Percentiles rank a stretch among this genome's conserved stretches.
These are phyloP conservation scores for Zelonia costaricensis DNA, from an alignment of 208 protist genomes.

Conservation along the genomic window DNA sequence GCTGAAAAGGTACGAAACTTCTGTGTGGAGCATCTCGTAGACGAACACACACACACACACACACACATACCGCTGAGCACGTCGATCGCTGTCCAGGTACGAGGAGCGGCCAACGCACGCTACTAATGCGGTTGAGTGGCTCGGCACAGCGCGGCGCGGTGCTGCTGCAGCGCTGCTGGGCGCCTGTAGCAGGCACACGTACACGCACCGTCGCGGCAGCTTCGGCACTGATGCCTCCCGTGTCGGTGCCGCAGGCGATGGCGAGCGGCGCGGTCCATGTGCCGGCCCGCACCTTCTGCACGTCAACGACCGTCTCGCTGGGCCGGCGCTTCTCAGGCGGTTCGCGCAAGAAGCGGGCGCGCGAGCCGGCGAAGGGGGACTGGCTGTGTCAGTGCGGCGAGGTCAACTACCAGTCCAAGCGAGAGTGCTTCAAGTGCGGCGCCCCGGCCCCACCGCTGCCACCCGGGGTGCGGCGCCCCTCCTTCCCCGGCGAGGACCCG, in stretches of 20 bases:
- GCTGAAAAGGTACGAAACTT: too few species aligned
- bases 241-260: not conserved
- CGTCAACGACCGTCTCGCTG: slow-evolving; percentile 10
- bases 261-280: not conserved
- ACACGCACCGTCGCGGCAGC: not conserved
- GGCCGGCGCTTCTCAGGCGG: slow-evolving; percentile 56
- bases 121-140: too few species aligned
- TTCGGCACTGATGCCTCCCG: too few species aligned
- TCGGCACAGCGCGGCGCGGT: too few species aligned
- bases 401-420: slow-evolving; percentile 83
- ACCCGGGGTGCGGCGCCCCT: slow-evolving; percentile 75
- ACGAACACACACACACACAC: not conserved
- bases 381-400: slow-evolving; percentile 91
- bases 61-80: too few species aligned
- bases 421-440: slow-evolving; percentile 92
- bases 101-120: too few species aligned
- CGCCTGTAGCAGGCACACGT: not conserved
- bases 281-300: slow-evolving; percentile 3
- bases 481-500: slow-evolving; percentile 87
- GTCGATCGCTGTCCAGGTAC: too few species aligned
- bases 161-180: not conserved
- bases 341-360: slow-evolving; percentile 34
- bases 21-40: not conserved
- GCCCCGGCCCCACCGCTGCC: slow-evolving; percentile 87
- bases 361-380: slow-evolving; percentile 78